Evolutionary conservation across 1,284 basidiomycete species (phyloP), one percentile per base, ranked within the genome.

Genomic region (Neotropicomus parvogracilis): DNA sequence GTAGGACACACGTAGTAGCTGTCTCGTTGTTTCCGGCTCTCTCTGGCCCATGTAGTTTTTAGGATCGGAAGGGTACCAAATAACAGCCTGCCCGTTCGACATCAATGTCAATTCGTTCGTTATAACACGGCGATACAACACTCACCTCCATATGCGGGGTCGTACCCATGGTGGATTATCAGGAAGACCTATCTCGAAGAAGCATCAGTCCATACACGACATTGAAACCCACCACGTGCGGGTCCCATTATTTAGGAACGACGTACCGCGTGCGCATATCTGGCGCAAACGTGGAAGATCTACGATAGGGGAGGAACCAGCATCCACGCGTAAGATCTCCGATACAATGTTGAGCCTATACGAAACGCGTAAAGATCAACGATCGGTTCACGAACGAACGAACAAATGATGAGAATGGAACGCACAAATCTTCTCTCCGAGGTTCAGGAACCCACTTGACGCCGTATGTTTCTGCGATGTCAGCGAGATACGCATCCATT

Each of bases 111-210:
- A 40, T 44, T 24, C 41, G 10, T 13, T 8, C 8, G 9, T 19
- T n/a, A 38, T 17, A 31, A 32, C 21, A 9, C 24, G 1, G 3
- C 1, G 6, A n/a, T 13, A 35, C 20, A 19, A 33, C 24, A 17
- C 81, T 64, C 52, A 85, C 85, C 79, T 84, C 85, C 85, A 88
- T 56, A 85, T 72, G 43, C 83, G 74, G 27, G 85, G 82, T 40
- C 85, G 75, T 48, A 88, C 69, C 83, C 85, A 88, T 13, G 74
- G 66, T 28, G 85, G 86, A 55, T 84, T 72, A 53, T 83, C 77
- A 44, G 86, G 84, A 39, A 88, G 75, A 48, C 85, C 85, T 88
- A 55, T 35, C 11, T 41, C 48, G 46, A 51, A 34, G 31, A 46
- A 34, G 50, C 31, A 24, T 60, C 24, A 48, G 31, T 34, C 11